phyloP scores from a whole-genome alignment of 129 eudicot species.

The Pulicaria dysenterica region DNA sequence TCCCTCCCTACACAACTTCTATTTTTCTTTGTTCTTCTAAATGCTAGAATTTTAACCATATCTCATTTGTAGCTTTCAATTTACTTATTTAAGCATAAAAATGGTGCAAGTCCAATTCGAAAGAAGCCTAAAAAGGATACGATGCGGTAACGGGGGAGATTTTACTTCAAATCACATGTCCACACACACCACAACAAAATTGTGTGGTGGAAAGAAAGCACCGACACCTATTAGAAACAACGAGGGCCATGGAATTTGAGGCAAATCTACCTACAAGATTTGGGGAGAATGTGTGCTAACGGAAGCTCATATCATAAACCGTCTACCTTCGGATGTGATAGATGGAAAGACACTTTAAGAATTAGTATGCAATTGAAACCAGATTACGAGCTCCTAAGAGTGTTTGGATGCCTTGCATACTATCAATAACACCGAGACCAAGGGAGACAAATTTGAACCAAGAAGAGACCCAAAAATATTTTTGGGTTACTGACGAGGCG shows the following conservation, averaged over 20 bases:
- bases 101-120: conserved; percentile 3
- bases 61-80: too few relatives aligned
- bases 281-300: background rate
- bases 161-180: too few relatives aligned
- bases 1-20: too few relatives aligned
- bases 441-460: too few relatives aligned
- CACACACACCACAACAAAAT: conserved; percentile 13
- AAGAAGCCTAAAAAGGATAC: conserved; percentile 7
- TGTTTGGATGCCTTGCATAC: background rate
- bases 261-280: background rate
- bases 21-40: too few relatives aligned
- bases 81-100: too few relatives aligned
- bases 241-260: background rate
- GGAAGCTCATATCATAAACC: background rate
- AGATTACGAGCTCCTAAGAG: too few relatives aligned
- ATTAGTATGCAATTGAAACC: background rate
- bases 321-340: background rate
- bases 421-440: background rate
- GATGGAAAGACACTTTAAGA: background rate
- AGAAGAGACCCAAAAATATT: too few relatives aligned
- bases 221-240: background rate
- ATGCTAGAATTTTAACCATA: too few relatives aligned
- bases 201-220: too few relatives aligned
- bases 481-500: too few relatives aligned
- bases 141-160: background rate